Conservation (phyloP, 345 rosid genomes). For the Populus ilicifolia region DNA sequence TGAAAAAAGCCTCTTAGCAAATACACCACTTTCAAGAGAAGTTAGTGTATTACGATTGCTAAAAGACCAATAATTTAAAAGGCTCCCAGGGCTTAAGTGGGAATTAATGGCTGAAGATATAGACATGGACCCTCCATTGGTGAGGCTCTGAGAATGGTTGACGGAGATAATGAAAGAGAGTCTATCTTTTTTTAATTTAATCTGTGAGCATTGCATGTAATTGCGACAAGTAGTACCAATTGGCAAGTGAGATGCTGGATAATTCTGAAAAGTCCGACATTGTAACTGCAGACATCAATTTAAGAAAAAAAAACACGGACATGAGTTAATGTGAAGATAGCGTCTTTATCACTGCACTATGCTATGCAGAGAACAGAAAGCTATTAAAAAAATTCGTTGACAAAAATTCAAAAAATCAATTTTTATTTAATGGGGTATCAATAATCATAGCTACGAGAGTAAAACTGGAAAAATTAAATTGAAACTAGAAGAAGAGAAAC, state of each 20-base stretch:
- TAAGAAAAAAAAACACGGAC: background rate
- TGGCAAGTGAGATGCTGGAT: conserved; percentile 19
- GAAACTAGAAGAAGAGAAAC: background rate
- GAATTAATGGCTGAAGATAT: conserved; percentile 18
- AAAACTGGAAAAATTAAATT: background rate
- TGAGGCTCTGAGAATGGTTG: conserved; percentile 4
- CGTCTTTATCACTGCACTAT: background rate
- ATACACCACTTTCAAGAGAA: conserved; percentile 13
- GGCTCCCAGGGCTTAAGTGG: conserved; percentile 22
- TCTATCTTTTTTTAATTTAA: conserved; percentile 24
- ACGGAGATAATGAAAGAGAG: conserved; percentile 14
- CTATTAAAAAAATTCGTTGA: background rate
- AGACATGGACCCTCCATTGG: conserved; percentile 1
- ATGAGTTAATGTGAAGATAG: background rate
- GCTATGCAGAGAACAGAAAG: background rate
- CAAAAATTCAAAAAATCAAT: background rate
- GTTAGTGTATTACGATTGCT: conserved; percentile 18
- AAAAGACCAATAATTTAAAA: conserved; percentile 20
- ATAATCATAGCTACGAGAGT: background rate
- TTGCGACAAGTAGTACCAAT: conserved; percentile 18
- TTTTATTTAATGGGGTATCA: background rate
- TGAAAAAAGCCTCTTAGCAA: conserved; percentile 39
- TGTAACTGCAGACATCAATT: conserved; percentile 35
- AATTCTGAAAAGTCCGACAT: conserved; percentile 30
- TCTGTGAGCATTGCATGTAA: conserved; percentile 26